Evolutionary conservation across 129 eudicot genomes (phyloP).

Genomic region (Solidago caesia): DNA sequence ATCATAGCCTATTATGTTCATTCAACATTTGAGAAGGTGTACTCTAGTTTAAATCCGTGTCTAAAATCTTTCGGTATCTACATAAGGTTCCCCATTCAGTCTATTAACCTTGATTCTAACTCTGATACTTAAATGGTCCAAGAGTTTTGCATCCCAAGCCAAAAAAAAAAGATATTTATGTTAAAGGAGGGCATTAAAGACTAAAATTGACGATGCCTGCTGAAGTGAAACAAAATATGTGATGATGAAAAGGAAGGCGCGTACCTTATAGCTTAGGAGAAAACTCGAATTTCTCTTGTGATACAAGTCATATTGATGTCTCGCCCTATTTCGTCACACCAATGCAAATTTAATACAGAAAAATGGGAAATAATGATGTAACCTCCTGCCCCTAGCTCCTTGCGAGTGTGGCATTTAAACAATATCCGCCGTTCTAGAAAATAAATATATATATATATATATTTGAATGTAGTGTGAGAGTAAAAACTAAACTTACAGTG

Average conservation of each 20-base stretch:
- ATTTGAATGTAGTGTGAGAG: background rate
- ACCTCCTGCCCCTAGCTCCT: too few species aligned
- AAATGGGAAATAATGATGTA: background rate
- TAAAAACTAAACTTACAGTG: slow-evolving; percentile 42
- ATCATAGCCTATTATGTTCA: background rate
- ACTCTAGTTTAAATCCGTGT: background rate
- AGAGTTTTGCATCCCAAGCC: background rate
- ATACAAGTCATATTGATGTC: slow-evolving; percentile 22
- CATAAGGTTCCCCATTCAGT: background rate
- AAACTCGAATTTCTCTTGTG: background rate
- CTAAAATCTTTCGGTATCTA: background rate
- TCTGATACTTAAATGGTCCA: background rate
- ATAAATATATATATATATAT: background rate
- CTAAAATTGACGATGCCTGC: background rate
- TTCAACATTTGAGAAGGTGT: background rate
- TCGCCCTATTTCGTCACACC: slow-evolving; percentile 5
- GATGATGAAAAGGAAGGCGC: background rate
- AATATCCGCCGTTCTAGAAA: background rate
- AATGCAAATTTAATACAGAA: slow-evolving; percentile 7
- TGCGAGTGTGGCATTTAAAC: too few species aligned
- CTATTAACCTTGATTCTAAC: background rate
- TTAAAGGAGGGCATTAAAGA: background rate
- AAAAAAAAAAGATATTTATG: background rate
- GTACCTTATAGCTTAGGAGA: slow-evolving; percentile 14
- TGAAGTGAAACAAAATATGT: slow-evolving; percentile 12